Evolutionary conservation across 805 yeast species (phyloP).

Genomic region (Zygoascus biomembranicola): DNA sequence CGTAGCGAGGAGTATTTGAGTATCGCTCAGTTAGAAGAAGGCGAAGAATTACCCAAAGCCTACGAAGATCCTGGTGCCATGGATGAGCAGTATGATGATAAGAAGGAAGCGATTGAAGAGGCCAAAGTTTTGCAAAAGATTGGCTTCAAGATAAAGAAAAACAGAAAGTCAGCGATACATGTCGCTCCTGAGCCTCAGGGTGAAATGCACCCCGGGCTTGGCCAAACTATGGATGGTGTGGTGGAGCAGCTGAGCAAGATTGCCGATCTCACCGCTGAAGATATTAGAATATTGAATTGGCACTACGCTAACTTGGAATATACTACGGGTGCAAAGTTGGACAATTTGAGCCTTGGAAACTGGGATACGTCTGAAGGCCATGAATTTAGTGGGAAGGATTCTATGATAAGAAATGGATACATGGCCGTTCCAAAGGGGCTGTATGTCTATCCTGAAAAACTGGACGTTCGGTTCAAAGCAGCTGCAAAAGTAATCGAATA

Average conservation of each 20-base stretch:
- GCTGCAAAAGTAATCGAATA: slow-evolving; percentile 32
- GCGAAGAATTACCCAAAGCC: slow-evolving; percentile 24
- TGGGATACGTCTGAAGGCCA: slow-evolving; percentile 37
- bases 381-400: slow-evolving; percentile 33
- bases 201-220: slow-evolving; percentile 29
- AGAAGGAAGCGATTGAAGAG: slow-evolving; percentile 24
- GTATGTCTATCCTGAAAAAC: slow-evolving; percentile 30
- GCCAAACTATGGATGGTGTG: slow-evolving; percentile 29
- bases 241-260: slow-evolving; percentile 26
- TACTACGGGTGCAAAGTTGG: slow-evolving; percentile 28
- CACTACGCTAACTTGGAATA: slow-evolving; percentile 35
- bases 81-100: slow-evolving; percentile 14
- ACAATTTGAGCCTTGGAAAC: slow-evolving; percentile 28
- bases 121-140: slow-evolving; percentile 23
- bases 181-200: slow-evolving; percentile 30
- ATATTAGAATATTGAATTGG: slow-evolving; percentile 32
- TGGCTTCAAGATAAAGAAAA: slow-evolving; percentile 18
- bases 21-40: slow-evolving; percentile 32
- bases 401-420: slow-evolving; percentile 32
- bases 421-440: slow-evolving; percentile 30
- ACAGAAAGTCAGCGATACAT: slow-evolving; percentile 3
- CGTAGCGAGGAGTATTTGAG: slow-evolving; percentile 26
- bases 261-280: slow-evolving; percentile 28
- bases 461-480: slow-evolving; percentile 34
- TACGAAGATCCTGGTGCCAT: slow-evolving; percentile 23